These are phyloP conservation scores for Auricularia auricula-judae DNA, from an alignment of 768 basidiomycete species.

Conservation along the genomic window DNA sequence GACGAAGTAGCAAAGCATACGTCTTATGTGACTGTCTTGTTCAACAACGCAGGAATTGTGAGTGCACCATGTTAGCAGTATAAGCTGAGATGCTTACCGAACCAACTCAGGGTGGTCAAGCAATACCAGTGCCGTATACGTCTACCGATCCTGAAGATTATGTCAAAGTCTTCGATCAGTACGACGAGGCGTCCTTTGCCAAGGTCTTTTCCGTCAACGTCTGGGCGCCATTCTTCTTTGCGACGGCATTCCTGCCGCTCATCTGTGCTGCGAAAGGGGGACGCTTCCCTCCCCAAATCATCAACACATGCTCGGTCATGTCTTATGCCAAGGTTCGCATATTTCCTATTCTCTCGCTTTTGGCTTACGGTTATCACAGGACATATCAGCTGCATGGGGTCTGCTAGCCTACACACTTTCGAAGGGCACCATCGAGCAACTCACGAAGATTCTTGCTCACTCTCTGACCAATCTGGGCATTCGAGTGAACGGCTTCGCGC, in stretches of 20 bases:
- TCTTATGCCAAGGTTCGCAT: neutral
- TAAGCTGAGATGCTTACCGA: no score
- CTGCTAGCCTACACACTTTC: neutral
- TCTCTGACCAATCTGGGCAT: neutral
- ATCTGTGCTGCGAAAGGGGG: neutral
- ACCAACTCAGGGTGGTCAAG: neutral
- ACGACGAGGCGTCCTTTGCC: neutral
- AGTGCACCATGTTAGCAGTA: neutral
- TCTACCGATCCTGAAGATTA: neutral
- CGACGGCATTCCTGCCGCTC: neutral
- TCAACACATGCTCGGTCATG: neutral
- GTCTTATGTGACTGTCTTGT: neutral
- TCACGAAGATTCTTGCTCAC: neutral
- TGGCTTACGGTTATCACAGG: neutral
- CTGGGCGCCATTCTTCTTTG: neutral
- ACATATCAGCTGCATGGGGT: neutral
- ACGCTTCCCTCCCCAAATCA: neutral
- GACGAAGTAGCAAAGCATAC: neutral
- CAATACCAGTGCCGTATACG: neutral
- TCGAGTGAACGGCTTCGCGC: neutral
- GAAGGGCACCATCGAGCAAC: neutral
- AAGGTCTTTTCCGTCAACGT: neutral
- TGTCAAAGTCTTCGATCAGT: neutral
- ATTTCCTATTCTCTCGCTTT: no score
- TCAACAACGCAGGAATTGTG: neutral